Conservation (phyloP, 2,329 filamentous ascomycete species). For the Pseudocercospora musae region DNA sequence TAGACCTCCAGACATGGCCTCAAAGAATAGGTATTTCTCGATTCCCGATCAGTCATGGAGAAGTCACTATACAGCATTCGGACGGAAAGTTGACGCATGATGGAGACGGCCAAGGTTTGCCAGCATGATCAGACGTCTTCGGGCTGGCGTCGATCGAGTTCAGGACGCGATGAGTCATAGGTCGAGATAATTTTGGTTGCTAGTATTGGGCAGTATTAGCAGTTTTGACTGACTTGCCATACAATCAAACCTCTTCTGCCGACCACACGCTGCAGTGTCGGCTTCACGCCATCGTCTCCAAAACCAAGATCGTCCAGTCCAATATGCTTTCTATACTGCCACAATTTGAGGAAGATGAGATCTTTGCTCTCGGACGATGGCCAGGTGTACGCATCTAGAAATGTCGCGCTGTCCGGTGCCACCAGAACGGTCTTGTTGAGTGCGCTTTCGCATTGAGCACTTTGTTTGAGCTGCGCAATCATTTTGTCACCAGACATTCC, state of each 20-base stretch:
- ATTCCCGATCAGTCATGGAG: no score
- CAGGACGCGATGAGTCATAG: no score
- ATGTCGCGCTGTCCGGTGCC: conserved; percentile 68
- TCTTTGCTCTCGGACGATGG: conserved; percentile 12
- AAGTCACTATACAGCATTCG: no score
- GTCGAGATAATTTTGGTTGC: neutral
- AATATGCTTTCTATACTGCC: conserved; percentile 64
- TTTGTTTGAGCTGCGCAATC: conserved; percentile 55
- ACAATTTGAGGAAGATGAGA: conserved; percentile 62
- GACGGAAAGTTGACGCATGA: no score
- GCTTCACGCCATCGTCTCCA: conserved; percentile 70
- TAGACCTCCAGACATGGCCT: no score
- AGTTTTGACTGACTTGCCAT: conserved; percentile 43
- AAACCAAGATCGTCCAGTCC: conserved; percentile 80
- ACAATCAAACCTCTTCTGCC: conserved; percentile 46
- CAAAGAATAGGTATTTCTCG: no score
- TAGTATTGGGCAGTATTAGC: conserved; percentile 20
- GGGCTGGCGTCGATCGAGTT: neutral
- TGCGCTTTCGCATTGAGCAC: conserved; percentile 60
- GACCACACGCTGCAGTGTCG: conserved; percentile 62
- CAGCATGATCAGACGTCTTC: no score
- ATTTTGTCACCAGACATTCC: conserved; percentile 62
- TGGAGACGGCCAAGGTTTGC: no score
- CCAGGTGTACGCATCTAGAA: conserved; percentile 56
- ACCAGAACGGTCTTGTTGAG: conserved; percentile 56